Evolutionary conservation across 768 basidiomycete species (phyloP), one percentile per base, ranked within the genome.

Genomic region (Pleurotus eryngii): DNA sequence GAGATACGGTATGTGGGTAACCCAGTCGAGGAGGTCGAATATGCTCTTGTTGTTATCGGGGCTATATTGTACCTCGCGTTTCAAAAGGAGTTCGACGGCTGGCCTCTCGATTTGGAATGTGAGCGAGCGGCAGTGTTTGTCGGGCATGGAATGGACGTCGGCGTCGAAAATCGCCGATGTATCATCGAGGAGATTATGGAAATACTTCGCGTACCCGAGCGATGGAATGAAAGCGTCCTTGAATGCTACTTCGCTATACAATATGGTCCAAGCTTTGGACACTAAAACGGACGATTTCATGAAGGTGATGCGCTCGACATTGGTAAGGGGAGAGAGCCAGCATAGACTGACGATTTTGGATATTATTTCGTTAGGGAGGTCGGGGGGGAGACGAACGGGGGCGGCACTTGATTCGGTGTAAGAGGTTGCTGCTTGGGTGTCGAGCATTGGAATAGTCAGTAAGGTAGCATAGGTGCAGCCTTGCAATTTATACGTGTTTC

Each of bases 311-410:
- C 78, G 73, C 35, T 76, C 74, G 27, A 63, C 40, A 1, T 60
- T 59, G 12, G 66, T 51, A 53, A 76, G 69, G 3, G 65, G 59
- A 3, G 67, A 59, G 1, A 62, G 45, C 79, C 79, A 80, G 26
- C 67, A 63, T 30, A 66, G 61, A 7, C 26, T 54, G 56, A 79
- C 55, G 39, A 79, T 74, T 26, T 71, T 56, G 55, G 72, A 72
- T 49, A 73, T 58, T 43, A 80, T 66, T 55, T 81, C 80, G 24
- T 64, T 55, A 5, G 76, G 77, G 22, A 72, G 46, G 45, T 35
- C 30, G 3, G 30, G 30, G 30, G 11, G 30, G 8, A 35, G 30
- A 11, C 30, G 30, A 35, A 11, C 9, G 30, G 30, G 30, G 8
- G 30, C 3, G 30, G 30, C 30, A 1, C 30, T 35, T 35, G 30